These are phyloP conservation scores for Hanseniaspora meyeri DNA, from an alignment of 805 yeast species.

Conservation along the genomic window DNA sequence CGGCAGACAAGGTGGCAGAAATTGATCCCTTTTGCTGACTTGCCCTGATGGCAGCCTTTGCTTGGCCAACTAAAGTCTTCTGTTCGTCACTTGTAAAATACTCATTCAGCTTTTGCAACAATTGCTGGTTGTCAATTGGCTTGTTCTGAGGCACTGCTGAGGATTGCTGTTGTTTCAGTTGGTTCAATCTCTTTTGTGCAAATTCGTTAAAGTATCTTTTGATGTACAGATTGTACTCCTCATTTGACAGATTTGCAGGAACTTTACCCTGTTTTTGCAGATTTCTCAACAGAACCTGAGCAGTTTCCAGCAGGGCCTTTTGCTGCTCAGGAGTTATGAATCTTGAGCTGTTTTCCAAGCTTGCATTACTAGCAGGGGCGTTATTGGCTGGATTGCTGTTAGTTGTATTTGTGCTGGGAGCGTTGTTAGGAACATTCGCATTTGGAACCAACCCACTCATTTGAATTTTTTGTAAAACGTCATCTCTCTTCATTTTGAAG, in stretches of 20 bases:
- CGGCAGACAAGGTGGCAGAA: conserved; percentile 15
- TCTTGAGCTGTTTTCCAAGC: conserved; percentile 1
- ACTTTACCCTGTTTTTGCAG: conserved; percentile 20
- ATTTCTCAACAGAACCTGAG: conserved; percentile 12
- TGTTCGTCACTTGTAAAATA: conserved; percentile 29
- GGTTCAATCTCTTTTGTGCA: conserved; percentile 13
- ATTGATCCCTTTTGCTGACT: conserved; percentile 26
- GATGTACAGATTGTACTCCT: conserved; percentile 6
- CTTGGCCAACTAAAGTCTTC: conserved; percentile 27
- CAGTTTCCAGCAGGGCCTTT: conserved; percentile 14
- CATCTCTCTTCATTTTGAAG: conserved; percentile 2
- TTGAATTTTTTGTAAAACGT: conserved; percentile 15
- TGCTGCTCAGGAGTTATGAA: conserved; percentile 24
- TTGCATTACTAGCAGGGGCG: not conserved
- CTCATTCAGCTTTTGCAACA: conserved; percentile 22
- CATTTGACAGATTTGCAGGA: conserved; percentile 5
- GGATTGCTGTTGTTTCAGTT: conserved; percentile 19
- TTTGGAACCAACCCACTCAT: conserved; percentile 25
- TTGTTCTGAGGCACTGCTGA: conserved; percentile 18
- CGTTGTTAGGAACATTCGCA: conserved; percentile 15
- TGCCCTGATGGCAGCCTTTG: conserved; percentile 28
- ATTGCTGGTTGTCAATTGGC: conserved; percentile 11
- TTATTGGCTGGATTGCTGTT: not conserved
- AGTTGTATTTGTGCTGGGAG: conserved; percentile 5
- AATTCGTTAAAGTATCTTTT: conserved; percentile 14